Conservation (phyloP, 139 green algal species). For the Pleodorina starrii region DNA sequence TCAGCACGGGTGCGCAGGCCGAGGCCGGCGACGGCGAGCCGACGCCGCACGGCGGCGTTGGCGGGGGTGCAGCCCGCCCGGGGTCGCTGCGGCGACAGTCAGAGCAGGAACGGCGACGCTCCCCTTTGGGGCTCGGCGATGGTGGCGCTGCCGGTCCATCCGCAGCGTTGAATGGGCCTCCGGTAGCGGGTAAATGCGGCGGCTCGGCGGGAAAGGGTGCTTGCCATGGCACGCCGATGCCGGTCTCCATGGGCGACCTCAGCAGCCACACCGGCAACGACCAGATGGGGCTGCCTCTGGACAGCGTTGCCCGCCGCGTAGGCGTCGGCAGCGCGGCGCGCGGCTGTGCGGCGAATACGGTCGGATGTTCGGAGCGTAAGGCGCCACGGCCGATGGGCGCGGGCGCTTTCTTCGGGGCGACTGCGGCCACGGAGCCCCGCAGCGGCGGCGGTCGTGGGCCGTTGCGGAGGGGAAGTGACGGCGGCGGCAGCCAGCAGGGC, state of each 20-base stretch:
- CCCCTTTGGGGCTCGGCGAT: neutral
- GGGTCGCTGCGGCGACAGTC: neutral
- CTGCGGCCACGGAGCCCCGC: neutral
- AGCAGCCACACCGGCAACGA: slow-evolving; percentile 21
- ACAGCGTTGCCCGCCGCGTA: neutral
- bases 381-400: neutral
- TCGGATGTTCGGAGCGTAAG: neutral
- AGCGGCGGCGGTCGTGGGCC: neutral
- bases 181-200: too few species aligned
- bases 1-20: neutral
- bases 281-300: neutral
- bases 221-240: neutral
- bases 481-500: neutral
- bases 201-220: too few species aligned
- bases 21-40: neutral
- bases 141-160: too few species aligned
- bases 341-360: too few species aligned
- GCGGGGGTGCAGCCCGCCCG: neutral
- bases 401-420: neutral
- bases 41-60: slow-evolving; percentile 4
- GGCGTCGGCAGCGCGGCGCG: too few species aligned
- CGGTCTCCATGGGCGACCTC: neutral
- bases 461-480: too few species aligned
- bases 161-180: too few species aligned
- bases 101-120: neutral